Evolutionary conservation across 345 rosid species (phyloP).

Genomic region (Diplotaxis tenuifolia): DNA sequence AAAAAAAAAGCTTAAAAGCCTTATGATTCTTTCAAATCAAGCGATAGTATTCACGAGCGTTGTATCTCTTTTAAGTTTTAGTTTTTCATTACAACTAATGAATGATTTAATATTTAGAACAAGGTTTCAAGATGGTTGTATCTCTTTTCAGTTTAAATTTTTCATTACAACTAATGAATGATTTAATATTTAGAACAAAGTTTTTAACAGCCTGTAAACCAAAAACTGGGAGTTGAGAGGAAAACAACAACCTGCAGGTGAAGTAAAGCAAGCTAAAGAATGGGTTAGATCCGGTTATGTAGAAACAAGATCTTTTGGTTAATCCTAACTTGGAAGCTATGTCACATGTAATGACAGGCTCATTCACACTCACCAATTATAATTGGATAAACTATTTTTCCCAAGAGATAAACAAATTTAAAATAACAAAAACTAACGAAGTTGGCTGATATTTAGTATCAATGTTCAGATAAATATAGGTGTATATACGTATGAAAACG

Average conservation of each 20-base stretch:
- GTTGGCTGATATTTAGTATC: not conserved
- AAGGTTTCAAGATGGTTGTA: slow-evolving; percentile 1
- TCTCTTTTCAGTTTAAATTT: not conserved
- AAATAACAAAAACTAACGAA: not conserved
- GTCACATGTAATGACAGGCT: slow-evolving; percentile 39
- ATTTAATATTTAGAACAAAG: not conserved
- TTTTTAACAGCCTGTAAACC: not conserved
- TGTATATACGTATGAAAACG: not conserved
- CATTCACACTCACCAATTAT: slow-evolving; percentile 29
- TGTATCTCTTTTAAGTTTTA: not conserved
- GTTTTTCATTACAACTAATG: slow-evolving; percentile 3
- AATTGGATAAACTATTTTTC: not conserved
- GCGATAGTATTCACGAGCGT: not conserved
- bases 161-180: slow-evolving; percentile 1
- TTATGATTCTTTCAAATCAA: slow-evolving; percentile 25
- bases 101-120: not conserved
- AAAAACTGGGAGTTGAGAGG: slow-evolving; percentile 8
- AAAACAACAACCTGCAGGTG: slow-evolving; percentile 37
- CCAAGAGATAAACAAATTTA: not conserved
- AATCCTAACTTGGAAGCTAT: slow-evolving; percentile 40
- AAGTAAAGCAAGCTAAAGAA: slow-evolving; percentile 36
- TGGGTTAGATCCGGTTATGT: slow-evolving; percentile 31
- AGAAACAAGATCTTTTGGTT: slow-evolving; percentile 29
- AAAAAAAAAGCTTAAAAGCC: not conserved
- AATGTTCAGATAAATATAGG: not conserved